Evolutionary conservation across 805 yeast species (phyloP), one percentile per base, ranked within the genome.

Genomic region (Zygosaccharomyces lentus): DNA sequence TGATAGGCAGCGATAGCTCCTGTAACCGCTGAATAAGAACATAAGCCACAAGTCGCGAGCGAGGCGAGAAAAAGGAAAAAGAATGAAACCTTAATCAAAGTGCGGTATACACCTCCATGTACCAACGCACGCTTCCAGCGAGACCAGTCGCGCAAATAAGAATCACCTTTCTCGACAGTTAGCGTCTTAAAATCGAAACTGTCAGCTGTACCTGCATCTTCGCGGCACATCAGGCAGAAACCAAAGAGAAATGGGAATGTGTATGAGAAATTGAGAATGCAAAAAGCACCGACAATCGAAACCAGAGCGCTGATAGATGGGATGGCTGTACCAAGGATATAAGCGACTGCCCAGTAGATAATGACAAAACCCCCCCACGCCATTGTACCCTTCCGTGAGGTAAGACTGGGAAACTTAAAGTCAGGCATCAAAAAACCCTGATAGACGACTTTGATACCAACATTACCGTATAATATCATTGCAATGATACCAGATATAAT

Each of bases 391-490:
- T 45, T 42, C 37, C 53, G 57, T 26, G 72, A 56, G 34, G 61
- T 58, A 35, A 70, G 59, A 19, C 49, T 47, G 17, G 75, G 71
- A 34, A 59, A 55, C 10, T 56, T 52, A 47, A 69, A 54, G 13
- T 68, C 49, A 8, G 63, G 44, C 19, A 67, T 65, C 27, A 71
- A 48, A 45, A 71, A 61, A 10, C 70, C 67, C 49, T 68, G 68
- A 63, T 73, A 74, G 21, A 67, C 45, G n/a, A 70, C 71, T 59
- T 74, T 74, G 48, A 71, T 58, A 32, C 76, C 76, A 38, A 74
- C 65, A 56, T 74, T 74, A 23, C 75, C 76, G 51, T 71, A 74
- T 46, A 74, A 64, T 12, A 68, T 68, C 30, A 71, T 74, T 29
- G 76, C 77, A 44, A 73, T 60, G 41, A 72, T 54, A 15, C 73